A percentile compares a stretch with the other conserved stretches of the same genome.
These are phyloP conservation scores for Thielaviopsis ethacetica DNA, from an alignment of 2,329 filamentous ascomycete genomes.

Conservation along the genomic window DNA sequence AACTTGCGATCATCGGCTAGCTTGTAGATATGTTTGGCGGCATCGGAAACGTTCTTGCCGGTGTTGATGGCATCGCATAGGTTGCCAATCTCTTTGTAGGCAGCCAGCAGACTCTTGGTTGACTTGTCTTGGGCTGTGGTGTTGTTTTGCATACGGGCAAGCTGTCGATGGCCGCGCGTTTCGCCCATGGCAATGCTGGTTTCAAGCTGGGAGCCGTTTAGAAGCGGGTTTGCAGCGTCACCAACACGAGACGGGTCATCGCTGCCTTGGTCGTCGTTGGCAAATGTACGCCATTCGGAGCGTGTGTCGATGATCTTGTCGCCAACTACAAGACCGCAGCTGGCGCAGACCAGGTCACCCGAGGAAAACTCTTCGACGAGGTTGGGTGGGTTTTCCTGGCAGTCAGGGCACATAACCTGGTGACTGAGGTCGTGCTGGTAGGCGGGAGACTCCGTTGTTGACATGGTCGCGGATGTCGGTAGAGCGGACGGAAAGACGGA, in stretches of 20 bases:
- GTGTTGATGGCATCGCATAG: conserved; percentile 77
- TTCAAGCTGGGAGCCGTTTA: conserved; percentile 78
- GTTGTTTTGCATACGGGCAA: conserved; percentile 75
- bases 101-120: conserved; percentile 64
- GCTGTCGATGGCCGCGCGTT: conserved; percentile 51
- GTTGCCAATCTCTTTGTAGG: conserved; percentile 77
- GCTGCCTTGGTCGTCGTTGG: conserved; percentile 80
- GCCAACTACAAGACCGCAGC: conserved; percentile 79
- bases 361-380: conserved; percentile 84
- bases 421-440: conserved; percentile 80
- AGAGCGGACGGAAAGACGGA: neutral
- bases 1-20: conserved; percentile 81
- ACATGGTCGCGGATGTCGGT: conserved; percentile 8
- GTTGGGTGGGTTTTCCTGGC: conserved; percentile 80
- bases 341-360: conserved; percentile 82
- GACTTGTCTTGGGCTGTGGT: conserved; percentile 60
- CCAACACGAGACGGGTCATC: conserved; percentile 97
- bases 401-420: conserved; percentile 75
- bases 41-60: conserved; percentile 66
- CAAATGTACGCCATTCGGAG: conserved; percentile 97
- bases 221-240: conserved; percentile 76
- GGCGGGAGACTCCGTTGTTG: conserved; percentile 9
- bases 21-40: conserved; percentile 91
- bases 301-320: conserved; percentile 89
- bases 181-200: conserved; percentile 78